Evolutionary conservation across 2,329 filamentous ascomycete genomes (phyloP).

Genomic region (Fusarium goolgardi): DNA sequence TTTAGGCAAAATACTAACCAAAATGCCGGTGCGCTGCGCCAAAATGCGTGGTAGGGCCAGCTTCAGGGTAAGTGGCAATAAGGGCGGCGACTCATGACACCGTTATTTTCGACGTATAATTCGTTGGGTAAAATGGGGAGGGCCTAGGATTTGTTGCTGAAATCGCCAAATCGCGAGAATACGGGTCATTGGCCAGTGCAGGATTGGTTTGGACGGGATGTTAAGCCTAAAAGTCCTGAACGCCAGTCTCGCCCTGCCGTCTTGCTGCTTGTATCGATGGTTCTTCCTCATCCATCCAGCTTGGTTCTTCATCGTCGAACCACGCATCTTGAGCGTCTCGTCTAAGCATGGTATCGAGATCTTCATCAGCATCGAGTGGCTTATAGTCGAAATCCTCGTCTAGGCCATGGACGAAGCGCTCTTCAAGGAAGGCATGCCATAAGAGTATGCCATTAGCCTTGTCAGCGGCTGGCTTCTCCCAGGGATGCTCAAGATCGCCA

Average conservation of each 20-base stretch:
- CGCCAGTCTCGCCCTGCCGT: slow-evolving; percentile 71
- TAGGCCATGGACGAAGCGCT: slow-evolving; percentile 78
- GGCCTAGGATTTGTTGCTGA: background rate
- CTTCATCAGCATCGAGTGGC: slow-evolving; percentile 76
- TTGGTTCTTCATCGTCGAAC: slow-evolving; percentile 82
- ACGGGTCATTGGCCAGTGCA: background rate
- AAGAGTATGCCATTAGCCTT: slow-evolving; percentile 74
- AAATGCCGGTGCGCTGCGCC: background rate
- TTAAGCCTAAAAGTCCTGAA: slow-evolving; percentile 73
- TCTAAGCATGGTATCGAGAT: slow-evolving; percentile 72
- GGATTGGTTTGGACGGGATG: background rate
- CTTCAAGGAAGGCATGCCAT: slow-evolving; percentile 78
- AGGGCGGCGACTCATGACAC: slow-evolving; percentile 7
- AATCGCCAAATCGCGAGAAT: background rate
- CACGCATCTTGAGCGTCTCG: slow-evolving; percentile 78
- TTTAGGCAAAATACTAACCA: slow-evolving; percentile 26
- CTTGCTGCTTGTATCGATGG: slow-evolving; percentile 15
- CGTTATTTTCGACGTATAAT: slow-evolving; percentile 19
- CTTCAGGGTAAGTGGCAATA: slow-evolving; percentile 25
- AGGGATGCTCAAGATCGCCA: slow-evolving; percentile 53
- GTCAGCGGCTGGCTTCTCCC: slow-evolving; percentile 47
- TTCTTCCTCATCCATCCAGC: slow-evolving; percentile 65
- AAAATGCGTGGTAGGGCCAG: background rate
- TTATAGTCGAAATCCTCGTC: slow-evolving; percentile 85
- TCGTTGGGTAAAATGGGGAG: slow-evolving; percentile 32